phyloP scores from a whole-genome alignment of 2,329 filamentous ascomycete species.

The Fusarium sp. region DNA sequence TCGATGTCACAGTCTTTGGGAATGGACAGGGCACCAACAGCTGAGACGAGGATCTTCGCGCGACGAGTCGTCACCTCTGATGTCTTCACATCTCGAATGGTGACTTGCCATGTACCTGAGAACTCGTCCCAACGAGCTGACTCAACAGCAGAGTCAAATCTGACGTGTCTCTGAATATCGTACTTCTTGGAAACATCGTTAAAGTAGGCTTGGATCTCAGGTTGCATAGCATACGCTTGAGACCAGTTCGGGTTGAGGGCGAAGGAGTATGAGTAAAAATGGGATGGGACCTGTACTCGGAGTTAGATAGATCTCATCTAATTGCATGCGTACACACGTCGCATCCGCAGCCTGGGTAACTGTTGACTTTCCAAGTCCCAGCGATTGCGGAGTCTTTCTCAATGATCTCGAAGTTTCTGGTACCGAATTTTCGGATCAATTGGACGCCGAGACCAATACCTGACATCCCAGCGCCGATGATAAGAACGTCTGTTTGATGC shows the following conservation, averaged over 20 bases:
- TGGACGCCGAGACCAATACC: constrained; percentile 45
- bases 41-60: constrained; percentile 42
- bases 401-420: constrained; percentile 42
- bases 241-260: constrained; percentile 47
- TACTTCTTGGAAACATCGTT: constrained; percentile 36
- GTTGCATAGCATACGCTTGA: constrained; percentile 43
- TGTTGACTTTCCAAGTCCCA: constrained; percentile 47
- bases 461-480: constrained; percentile 49
- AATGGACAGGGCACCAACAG: constrained; percentile 42
- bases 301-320: fast-evolving
- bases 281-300: constrained; percentile 35
- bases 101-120: constrained; percentile 37
- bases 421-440: constrained; percentile 31
- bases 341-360: constrained; percentile 47
- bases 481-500: constrained; percentile 38
- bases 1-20: constrained; percentile 42
- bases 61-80: neutral
- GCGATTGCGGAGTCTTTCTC: constrained; percentile 42
- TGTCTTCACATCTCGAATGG: constrained; percentile 25
- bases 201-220: constrained; percentile 46
- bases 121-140: constrained; percentile 40
- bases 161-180: constrained; percentile 36
- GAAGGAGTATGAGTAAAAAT: constrained; percentile 49
- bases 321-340: constrained; percentile 26
- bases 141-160: constrained; percentile 36